These are phyloP conservation scores for Stachybotrys chlorohalonatus DNA, from an alignment of 2,329 filamentous ascomycete species.

Conservation along the genomic window DNA sequence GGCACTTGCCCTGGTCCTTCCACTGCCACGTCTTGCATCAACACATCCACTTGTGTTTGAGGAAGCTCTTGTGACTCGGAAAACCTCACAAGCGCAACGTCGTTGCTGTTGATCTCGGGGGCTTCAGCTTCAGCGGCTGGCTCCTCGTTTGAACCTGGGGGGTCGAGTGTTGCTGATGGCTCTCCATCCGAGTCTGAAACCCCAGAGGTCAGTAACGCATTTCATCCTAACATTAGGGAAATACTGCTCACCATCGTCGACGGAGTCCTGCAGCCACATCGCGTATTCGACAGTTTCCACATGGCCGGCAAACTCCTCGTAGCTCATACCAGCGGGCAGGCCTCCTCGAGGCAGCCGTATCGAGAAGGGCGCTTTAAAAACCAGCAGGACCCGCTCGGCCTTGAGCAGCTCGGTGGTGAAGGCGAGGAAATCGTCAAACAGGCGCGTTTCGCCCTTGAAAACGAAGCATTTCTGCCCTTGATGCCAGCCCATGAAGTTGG, in stretches of 20 bases:
- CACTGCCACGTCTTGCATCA: too few relatives aligned
- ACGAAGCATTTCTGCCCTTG: conserved; percentile 8
- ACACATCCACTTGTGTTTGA: too few relatives aligned
- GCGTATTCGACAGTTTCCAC: conserved; percentile 16
- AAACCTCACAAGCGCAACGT: too few relatives aligned
- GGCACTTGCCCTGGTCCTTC: too few relatives aligned
- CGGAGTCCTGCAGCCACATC: conserved; percentile 10
- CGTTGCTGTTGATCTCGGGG: too few relatives aligned
- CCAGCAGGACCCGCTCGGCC: conserved; percentile 1
- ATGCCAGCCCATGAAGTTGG: conserved; percentile 15
- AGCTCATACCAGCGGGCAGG: conserved; percentile 9
- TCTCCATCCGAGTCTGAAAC: conserved; percentile 9
- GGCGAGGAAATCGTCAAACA: conserved; percentile 10
- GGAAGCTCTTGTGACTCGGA: too few relatives aligned
- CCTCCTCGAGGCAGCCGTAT: conserved; percentile 11
- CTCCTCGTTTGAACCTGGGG: too few relatives aligned
- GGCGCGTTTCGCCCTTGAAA: conserved; percentile 11
- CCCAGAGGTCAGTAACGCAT: conserved; percentile 8
- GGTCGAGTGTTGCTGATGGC: neutral
- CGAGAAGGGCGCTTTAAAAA: conserved; percentile 8
- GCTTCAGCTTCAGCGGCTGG: too few relatives aligned
- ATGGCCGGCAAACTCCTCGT: conserved; percentile 10
- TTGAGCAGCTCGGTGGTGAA: conserved; percentile 5
- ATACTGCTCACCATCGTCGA: conserved; percentile 1
- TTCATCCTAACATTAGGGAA: neutral